Conservation (phyloP, 2,329 filamentous ascomycete genomes). For the Botrytis medusae region DNA sequence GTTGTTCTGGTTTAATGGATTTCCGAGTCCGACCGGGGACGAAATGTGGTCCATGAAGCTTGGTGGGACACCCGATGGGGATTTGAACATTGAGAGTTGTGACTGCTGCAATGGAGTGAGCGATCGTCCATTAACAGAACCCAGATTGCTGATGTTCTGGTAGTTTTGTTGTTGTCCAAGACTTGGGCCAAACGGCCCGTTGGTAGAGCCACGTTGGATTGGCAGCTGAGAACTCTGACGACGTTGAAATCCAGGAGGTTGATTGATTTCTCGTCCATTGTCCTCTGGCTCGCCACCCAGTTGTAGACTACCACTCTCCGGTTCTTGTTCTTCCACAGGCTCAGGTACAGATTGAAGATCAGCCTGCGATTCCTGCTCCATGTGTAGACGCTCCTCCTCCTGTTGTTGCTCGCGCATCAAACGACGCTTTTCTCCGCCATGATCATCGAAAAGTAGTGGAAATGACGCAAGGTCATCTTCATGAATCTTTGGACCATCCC, state of each 20-base stretch:
- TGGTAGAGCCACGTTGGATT: slow-evolving; percentile 62
- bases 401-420: slow-evolving; percentile 67
- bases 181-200: slow-evolving; percentile 54
- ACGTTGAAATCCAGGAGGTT: slow-evolving; percentile 53
- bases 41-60: slow-evolving; percentile 62
- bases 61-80: slow-evolving; percentile 35
- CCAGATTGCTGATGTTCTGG: slow-evolving; percentile 51
- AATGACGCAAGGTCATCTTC: slow-evolving; percentile 49
- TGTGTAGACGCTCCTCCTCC: slow-evolving; percentile 55
- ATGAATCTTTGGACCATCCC: slow-evolving; percentile 51
- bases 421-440: slow-evolving; percentile 78
- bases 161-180: slow-evolving; percentile 48
- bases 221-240: slow-evolving; percentile 72
- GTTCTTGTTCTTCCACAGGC: slow-evolving; percentile 66
- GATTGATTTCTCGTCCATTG: slow-evolving; percentile 46
- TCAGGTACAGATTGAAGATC: slow-evolving; percentile 49
- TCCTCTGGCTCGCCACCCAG: slow-evolving; percentile 91
- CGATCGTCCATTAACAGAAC: slow-evolving; percentile 65
- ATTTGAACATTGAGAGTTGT: slow-evolving; percentile 59
- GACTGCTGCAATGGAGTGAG: slow-evolving; percentile 80
- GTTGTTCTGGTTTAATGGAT: slow-evolving; percentile 46
- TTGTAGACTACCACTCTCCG: slow-evolving; percentile 80
- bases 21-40: slow-evolving; percentile 49
- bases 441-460: slow-evolving; percentile 79
- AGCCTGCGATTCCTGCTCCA: slow-evolving; percentile 55